Percentiles rank a stretch among this genome's conserved stretches.
These are phyloP conservation scores for Salix purpurea DNA, from an alignment of 345 rosid species.

Conservation along the genomic window DNA sequence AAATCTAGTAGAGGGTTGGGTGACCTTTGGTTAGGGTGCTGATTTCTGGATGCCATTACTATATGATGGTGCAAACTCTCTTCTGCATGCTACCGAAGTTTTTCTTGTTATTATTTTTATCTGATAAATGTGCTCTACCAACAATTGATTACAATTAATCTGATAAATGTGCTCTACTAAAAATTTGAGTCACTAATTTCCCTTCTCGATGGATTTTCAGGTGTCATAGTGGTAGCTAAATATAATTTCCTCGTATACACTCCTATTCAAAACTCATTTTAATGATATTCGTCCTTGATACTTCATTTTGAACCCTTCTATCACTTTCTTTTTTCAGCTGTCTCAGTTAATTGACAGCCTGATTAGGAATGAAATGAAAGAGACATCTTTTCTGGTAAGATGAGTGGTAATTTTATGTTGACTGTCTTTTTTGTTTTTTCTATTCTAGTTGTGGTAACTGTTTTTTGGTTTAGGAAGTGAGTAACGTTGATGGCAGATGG, in stretches of 20 bases:
- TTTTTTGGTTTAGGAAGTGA: conserved; percentile 46
- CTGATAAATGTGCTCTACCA: no score
- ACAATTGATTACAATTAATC: not conserved
- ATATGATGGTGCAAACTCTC: not conserved
- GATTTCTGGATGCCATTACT: not conserved
- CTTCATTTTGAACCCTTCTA: conserved; percentile 1
- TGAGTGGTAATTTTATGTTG: conserved; percentile 1
- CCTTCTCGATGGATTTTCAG: no score
- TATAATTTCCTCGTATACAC: no score
- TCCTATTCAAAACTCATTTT: no score
- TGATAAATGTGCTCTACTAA: not conserved
- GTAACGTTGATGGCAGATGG: conserved; percentile 75
- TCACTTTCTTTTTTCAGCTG: conserved; percentile 48
- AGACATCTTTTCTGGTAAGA: conserved; percentile 51
- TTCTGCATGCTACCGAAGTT: no score
- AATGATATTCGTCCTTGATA: not conserved
- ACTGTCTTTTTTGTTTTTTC: conserved; percentile 20
- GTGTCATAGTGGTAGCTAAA: no score
- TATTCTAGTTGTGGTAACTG: conserved; percentile 10
- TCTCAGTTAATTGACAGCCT: conserved; percentile 63
- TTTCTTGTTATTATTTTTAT: no score
- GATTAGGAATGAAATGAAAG: conserved; percentile 53
- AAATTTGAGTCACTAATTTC: not conserved
- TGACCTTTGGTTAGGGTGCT: not conserved
- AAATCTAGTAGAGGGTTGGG: no score